Evolutionary conservation across 1,139 yeast species (phyloP), one percentile per base, ranked within the genome.

Genomic region (Pichia sp.): DNA sequence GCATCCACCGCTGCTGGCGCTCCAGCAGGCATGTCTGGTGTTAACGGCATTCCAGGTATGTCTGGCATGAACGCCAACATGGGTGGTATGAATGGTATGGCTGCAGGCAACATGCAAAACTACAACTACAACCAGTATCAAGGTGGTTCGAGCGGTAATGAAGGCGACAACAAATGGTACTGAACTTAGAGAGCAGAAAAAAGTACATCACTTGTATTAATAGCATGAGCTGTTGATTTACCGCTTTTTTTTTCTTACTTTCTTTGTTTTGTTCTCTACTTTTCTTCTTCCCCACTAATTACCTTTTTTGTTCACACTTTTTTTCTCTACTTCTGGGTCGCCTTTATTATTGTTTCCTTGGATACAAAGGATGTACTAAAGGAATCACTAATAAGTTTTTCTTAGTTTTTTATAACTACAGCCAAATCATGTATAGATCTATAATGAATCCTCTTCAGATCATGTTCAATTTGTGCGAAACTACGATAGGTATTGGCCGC

Each of bases 151-250:
- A 52, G 26, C 23, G 51, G 47, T 41, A 48, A 51, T 39, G 51
- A 48, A 19, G 46, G 47, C 41, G 52, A 46, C 18, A 34, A 18
- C 37, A 46, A 51, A 43, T 51, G 54, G 54, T 44, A 51, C 37
- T 43, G 46, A 30, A 36, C n/a, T 13, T 34, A 34, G 37, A 34
- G 37, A n/a, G 18, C 7, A 34, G n/a, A n/a, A 34, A n/a, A 13
- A 34, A 34, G 18, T 12, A 34, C 16, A 13, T 3, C 18, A 34
- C 19, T 34, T 34, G 37, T 34, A 34, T 34, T 16, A 43, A 26
- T 28, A 18, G 37, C 22, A 18, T 12, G 21, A 16, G 44, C 31
- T 41, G 44, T 21, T 41, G 30, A 41, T 21, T 34, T 34, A 34
- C 37, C 37, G 37, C 37, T 34, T 34, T 34, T 34, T 34, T n/a